Conservation (phyloP, 805 yeast genomes). For the Wickerhamomyces bovis region DNA sequence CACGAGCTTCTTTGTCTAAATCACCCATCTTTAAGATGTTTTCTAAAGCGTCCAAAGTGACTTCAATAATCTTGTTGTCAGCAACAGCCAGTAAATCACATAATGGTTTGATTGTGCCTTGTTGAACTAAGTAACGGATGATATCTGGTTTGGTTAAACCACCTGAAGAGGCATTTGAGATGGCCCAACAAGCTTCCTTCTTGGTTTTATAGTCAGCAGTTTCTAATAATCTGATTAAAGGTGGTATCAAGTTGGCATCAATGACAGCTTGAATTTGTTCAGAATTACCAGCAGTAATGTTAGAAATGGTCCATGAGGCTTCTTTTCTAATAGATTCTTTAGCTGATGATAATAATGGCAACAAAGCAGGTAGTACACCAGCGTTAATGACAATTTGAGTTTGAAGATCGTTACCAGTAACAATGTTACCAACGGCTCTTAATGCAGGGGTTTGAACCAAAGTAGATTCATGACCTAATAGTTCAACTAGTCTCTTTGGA, state of each 20-base stretch:
- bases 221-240: slow-evolving; percentile 70
- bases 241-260: slow-evolving; percentile 90
- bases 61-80: slow-evolving; percentile 89
- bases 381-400: slow-evolving; percentile 92
- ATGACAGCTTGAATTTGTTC: slow-evolving; percentile 96
- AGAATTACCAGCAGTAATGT: slow-evolving; percentile 94
- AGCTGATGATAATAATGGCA: slow-evolving; percentile 70
- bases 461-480: slow-evolving; percentile 76
- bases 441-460: slow-evolving; percentile 94
- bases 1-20: slow-evolving; percentile 74
- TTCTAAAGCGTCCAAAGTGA: slow-evolving; percentile 90
- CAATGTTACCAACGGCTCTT: slow-evolving; percentile 96
- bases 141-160: slow-evolving; percentile 90
- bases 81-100: slow-evolving; percentile 87
- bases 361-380: slow-evolving; percentile 83
- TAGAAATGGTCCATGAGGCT: slow-evolving; percentile 98
- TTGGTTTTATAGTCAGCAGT: slow-evolving; percentile 92
- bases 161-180: slow-evolving; percentile 95
- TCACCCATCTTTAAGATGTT: slow-evolving; percentile 94
- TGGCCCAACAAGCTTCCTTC: slow-evolving; percentile 99
- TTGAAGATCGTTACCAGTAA: slow-evolving; percentile 93
- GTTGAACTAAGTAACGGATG: slow-evolving; percentile 84
- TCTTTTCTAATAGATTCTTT: slow-evolving; percentile 94
- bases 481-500: slow-evolving; percentile 89
- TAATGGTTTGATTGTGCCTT: slow-evolving; percentile 95